These are phyloP conservation scores for Lentithecium fluviatile DNA, from an alignment of 495 filamentous ascomycete genomes.

Conservation along the genomic window DNA sequence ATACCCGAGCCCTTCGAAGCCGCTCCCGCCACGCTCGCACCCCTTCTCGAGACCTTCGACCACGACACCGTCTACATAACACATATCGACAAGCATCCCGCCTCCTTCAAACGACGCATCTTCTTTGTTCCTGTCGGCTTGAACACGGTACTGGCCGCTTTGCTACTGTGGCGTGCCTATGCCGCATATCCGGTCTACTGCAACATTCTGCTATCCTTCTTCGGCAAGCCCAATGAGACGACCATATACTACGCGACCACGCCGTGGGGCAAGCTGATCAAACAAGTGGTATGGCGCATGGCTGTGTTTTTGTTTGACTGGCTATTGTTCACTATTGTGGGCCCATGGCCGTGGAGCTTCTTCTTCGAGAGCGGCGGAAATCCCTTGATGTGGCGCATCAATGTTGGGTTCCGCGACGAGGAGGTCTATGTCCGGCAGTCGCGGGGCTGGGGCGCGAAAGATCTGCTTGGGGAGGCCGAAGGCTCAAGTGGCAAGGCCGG, in stretches of 20 bases:
- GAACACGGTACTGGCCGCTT: conserved; percentile 59
- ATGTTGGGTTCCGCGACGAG: conserved; percentile 64
- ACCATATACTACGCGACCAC: conserved; percentile 46
- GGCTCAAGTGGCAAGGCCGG: conserved; percentile 28
- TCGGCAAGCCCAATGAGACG: conserved; percentile 29
- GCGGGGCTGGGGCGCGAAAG: conserved; percentile 53
- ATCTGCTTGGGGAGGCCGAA: conserved; percentile 46
- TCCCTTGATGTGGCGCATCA: conserved; percentile 65
- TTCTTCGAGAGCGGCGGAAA: conserved; percentile 51
- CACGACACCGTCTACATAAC: conserved; percentile 70
- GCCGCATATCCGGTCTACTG: conserved; percentile 65
- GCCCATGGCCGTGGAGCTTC: conserved; percentile 75
- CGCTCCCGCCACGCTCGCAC: conserved; percentile 56
- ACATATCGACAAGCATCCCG: conserved; percentile 67
- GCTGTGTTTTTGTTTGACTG: conserved; percentile 68
- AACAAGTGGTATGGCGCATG: conserved; percentile 54
- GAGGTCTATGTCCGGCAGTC: conserved; percentile 76
- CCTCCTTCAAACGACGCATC: conserved; percentile 68
- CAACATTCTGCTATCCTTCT: conserved; percentile 48
- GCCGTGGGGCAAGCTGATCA: conserved; percentile 48
- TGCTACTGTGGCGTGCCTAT: conserved; percentile 63
- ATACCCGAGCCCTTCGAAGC: conserved; percentile 62
- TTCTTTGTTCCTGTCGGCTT: conserved; percentile 70
- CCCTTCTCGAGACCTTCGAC: conserved; percentile 62
- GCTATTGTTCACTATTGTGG: conserved; percentile 63